Conservation (phyloP, 2,329 filamentous ascomycete species). For the Diaporthe sp. region DNA sequence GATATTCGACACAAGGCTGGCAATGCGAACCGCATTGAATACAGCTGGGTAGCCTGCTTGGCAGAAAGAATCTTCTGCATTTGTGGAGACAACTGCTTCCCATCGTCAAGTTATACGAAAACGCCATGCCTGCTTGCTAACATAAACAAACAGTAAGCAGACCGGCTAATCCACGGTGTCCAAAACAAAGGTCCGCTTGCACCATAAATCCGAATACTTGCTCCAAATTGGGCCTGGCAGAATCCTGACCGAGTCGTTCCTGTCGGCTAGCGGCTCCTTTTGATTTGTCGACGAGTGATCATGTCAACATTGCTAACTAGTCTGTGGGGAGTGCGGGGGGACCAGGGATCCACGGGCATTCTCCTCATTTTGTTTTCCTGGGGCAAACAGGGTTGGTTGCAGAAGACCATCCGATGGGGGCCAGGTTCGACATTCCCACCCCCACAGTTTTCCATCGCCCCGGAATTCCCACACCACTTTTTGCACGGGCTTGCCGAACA, state of each 20-base stretch:
- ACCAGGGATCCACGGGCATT: not conserved
- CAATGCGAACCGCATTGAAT: too few relatives aligned
- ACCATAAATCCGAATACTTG: not conserved
- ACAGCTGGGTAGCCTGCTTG: not conserved
- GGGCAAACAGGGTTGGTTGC: too few relatives aligned
- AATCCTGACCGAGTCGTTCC: not conserved
- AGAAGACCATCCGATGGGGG: too few relatives aligned
- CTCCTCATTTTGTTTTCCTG: slow-evolving; percentile 26
- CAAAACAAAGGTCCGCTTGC: not conserved
- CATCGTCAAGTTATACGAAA: too few relatives aligned
- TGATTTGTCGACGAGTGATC: not conserved
- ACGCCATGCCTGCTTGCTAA: not conserved
- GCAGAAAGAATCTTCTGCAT: not conserved
- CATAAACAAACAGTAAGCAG: not conserved
- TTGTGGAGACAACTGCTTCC: not conserved
- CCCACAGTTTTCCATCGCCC: slow-evolving; percentile 7
- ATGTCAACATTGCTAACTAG: not conserved
- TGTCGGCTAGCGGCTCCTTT: not conserved
- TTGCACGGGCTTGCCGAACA: slow-evolving; percentile 3
- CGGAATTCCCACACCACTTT: slow-evolving; percentile 8
- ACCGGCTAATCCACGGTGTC: not conserved
- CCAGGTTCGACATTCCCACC: too few relatives aligned
- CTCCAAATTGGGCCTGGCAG: not conserved
- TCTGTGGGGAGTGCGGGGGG: slow-evolving; percentile 9
- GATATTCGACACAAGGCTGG: too few relatives aligned